Conservation (phyloP, 2,329 filamentous ascomycete species). For the Fusarium heterosporum region DNA sequence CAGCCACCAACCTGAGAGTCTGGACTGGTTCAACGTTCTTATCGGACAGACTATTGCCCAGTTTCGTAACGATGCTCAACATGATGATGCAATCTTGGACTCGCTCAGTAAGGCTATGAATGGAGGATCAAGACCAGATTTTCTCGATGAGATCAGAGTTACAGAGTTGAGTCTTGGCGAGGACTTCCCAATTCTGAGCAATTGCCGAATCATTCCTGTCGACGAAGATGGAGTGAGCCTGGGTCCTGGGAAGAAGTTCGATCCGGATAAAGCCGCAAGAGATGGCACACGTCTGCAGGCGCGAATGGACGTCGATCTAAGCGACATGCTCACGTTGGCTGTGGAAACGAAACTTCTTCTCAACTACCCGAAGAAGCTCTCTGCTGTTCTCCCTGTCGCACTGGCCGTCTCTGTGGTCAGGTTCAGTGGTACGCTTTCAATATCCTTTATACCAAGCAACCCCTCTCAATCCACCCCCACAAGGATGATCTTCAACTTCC, state of each 20-base stretch:
- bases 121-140: slow-evolving; percentile 86
- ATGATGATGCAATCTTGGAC: slow-evolving; percentile 88
- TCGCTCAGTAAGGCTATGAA: slow-evolving; percentile 89
- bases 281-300: slow-evolving; percentile 86
- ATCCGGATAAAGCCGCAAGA: slow-evolving; percentile 63
- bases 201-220: slow-evolving; percentile 94
- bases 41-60: slow-evolving; percentile 97
- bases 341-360: slow-evolving; percentile 93
- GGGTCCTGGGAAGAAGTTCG: slow-evolving; percentile 62
- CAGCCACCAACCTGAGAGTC: slow-evolving; percentile 92
- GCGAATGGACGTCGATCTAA: slow-evolving; percentile 95
- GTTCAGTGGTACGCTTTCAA: slow-evolving; percentile 93
- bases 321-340: slow-evolving; percentile 93
- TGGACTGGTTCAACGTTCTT: slow-evolving; percentile 99
- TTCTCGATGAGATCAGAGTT: slow-evolving; percentile 91
- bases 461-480: slow-evolving; percentile 73
- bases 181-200: slow-evolving; percentile 98
- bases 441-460: slow-evolving; percentile 88
- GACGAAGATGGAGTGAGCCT: slow-evolving; percentile 78
- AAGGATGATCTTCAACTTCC: slow-evolving; percentile 93
- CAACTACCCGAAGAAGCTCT: slow-evolving; percentile 92
- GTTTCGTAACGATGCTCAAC: slow-evolving; percentile 89
- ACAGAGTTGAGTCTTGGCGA: slow-evolving; percentile 95
- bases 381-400: slow-evolving; percentile 91
- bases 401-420: slow-evolving; percentile 91